These are phyloP conservation scores for Trichoderma simmonsii DNA, from an alignment of 2,329 filamentous ascomycete genomes.

Conservation along the genomic window DNA sequence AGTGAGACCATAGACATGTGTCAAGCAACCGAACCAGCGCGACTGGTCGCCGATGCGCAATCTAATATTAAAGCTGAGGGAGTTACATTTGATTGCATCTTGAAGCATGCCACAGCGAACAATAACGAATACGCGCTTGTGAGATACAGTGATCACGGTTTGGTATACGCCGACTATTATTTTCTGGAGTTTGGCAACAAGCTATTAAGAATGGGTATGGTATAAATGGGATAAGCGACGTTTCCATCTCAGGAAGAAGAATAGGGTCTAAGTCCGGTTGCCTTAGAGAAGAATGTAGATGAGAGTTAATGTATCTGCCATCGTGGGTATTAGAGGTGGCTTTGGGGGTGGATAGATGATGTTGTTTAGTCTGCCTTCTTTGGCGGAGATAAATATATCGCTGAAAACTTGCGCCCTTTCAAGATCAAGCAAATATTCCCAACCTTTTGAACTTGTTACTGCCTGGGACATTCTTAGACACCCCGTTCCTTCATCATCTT, in stretches of 20 bases:
- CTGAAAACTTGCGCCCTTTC: not conserved
- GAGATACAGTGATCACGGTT: slow-evolving; percentile 37
- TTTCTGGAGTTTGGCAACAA: slow-evolving; percentile 46
- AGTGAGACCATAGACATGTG: slow-evolving; percentile 31
- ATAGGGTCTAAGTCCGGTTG: not conserved
- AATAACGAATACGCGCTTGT: slow-evolving; percentile 27
- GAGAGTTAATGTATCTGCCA: not conserved
- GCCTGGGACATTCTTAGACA: not conserved
- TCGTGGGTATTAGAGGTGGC: not conserved
- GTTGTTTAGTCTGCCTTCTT: not conserved
- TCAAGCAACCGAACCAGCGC: slow-evolving; percentile 27
- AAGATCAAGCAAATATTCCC: not conserved
- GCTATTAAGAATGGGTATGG: slow-evolving; percentile 33
- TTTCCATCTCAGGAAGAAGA: not conserved
- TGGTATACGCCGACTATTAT: slow-evolving; percentile 51
- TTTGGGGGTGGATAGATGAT: not conserved
- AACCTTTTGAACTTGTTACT: not conserved
- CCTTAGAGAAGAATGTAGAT: not conserved
- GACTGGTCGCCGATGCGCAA: not conserved
- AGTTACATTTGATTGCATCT: slow-evolving; percentile 30
- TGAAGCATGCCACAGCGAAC: slow-evolving; percentile 36
- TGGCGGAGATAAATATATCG: not conserved
- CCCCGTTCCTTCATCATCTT: not conserved
- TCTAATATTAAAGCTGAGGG: slow-evolving; percentile 13
- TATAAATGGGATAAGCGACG: not conserved